Percentiles rank a stretch among this genome's conserved stretches.
Evolutionary conservation across 2,329 filamentous ascomycete genomes (phyloP).

Genomic region (Meredithiella fracta): DNA sequence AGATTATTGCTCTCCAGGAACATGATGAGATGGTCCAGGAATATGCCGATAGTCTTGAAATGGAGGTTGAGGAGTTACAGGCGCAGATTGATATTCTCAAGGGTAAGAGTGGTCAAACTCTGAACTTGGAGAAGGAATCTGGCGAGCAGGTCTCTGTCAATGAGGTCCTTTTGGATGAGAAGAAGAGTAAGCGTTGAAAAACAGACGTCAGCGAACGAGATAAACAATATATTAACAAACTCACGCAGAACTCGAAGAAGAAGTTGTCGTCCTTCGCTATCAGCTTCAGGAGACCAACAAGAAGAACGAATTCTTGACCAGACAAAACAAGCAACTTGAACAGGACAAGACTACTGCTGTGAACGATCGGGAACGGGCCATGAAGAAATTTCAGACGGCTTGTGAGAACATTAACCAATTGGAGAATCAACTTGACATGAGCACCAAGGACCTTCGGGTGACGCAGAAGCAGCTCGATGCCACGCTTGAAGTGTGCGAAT

Average conservation of each 20-base stretch:
- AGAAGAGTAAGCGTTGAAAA: constrained; percentile 33
- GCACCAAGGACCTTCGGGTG: constrained; percentile 27
- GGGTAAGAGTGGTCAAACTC: constrained; percentile 25
- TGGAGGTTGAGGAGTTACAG: constrained; percentile 34
- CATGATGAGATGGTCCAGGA: constrained; percentile 39
- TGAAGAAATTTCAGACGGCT: constrained; percentile 44
- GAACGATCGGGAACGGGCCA: constrained; percentile 48
- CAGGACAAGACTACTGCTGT: constrained; percentile 46
- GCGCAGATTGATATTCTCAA: constrained; percentile 30
- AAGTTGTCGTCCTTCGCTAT: constrained; percentile 42
- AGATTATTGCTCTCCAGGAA: constrained; percentile 38
- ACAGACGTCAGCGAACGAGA: neutral
- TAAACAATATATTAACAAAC: neutral
- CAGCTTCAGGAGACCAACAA: constrained; percentile 46
- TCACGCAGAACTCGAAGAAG: constrained; percentile 36
- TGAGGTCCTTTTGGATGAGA: constrained; percentile 32
- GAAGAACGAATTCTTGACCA: neutral
- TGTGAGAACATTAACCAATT: constrained; percentile 39
- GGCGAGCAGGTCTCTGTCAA: constrained; percentile 12
- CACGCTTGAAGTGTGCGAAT: constrained; percentile 24
- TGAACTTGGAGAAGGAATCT: constrained; percentile 14
- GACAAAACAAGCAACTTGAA: constrained; percentile 42
- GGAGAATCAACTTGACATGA: constrained; percentile 26
- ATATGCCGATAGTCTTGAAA: constrained; percentile 36
- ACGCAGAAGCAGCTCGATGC: constrained; percentile 27